phyloP scores from a whole-genome alignment of 2,329 filamentous ascomycete genomes.

The Phyllachora maydis region DNA sequence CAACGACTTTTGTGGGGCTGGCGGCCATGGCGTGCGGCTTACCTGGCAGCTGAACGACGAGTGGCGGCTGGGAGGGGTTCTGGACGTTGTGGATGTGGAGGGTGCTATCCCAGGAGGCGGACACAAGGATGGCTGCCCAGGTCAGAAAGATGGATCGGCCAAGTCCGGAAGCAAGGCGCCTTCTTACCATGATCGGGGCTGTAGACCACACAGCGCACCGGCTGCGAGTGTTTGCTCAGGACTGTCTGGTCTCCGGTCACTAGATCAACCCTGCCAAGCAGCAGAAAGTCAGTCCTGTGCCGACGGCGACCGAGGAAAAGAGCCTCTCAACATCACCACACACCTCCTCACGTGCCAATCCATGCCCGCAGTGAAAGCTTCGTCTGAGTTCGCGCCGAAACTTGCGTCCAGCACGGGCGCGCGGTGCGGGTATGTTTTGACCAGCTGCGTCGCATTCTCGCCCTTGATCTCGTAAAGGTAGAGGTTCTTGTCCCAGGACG shows the following conservation, averaged over 20 bases:
- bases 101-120: slow-evolving; percentile 83
- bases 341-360: slow-evolving; percentile 72
- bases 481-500: slow-evolving; percentile 84
- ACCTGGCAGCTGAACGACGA: slow-evolving; percentile 50
- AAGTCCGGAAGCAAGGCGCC: neutral
- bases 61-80: slow-evolving; percentile 27
- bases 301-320: neutral
- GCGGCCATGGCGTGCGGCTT: slow-evolving; percentile 80
- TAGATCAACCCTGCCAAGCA: slow-evolving; percentile 36
- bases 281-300: slow-evolving; percentile 2
- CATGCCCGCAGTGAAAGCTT: slow-evolving; percentile 70
- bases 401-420: slow-evolving; percentile 82
- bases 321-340: slow-evolving; percentile 4
- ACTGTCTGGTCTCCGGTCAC: slow-evolving; percentile 50
- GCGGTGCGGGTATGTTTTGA: slow-evolving; percentile 58
- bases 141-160: neutral
- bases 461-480: slow-evolving; percentile 74
- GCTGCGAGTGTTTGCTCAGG: slow-evolving; percentile 57
- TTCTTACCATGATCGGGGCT: slow-evolving; percentile 45
- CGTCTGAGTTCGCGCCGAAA: slow-evolving; percentile 65
- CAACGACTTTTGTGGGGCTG: slow-evolving; percentile 62
- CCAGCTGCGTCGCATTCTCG: slow-evolving; percentile 37
- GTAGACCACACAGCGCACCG: slow-evolving; percentile 72
- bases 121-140: slow-evolving; percentile 48
- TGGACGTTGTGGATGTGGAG: slow-evolving; percentile 61